These are phyloP conservation scores for Leccinum sublutescens DNA, from an alignment of 768 basidiomycete species.

Conservation along the genomic window DNA sequence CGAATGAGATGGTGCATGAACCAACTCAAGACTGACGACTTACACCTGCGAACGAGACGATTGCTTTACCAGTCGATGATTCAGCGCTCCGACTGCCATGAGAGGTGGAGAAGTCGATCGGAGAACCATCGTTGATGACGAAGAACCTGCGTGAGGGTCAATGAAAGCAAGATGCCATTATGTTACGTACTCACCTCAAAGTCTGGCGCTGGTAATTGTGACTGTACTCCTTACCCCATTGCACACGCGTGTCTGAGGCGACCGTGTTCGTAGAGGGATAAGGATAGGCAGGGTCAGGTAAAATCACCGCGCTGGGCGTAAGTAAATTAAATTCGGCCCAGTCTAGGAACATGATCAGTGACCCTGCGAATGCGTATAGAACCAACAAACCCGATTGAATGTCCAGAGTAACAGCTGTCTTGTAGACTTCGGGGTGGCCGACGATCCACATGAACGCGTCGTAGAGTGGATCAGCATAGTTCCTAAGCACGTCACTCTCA, in stretches of 20 bases:
- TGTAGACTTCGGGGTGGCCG: not conserved
- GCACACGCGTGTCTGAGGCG: not conserved
- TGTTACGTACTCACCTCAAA: not conserved
- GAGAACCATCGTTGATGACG: not conserved
- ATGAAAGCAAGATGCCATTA: not conserved
- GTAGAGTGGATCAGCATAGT: not conserved
- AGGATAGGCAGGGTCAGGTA: not conserved
- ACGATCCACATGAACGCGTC: not conserved
- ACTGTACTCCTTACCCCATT: not conserved
- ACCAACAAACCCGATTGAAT: not conserved
- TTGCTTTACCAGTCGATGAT: too few species aligned
- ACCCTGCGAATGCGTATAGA: not conserved
- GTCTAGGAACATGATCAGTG: not conserved
- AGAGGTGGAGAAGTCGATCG: too few species aligned
- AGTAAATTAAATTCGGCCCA: not conserved
- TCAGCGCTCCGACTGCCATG: too few species aligned
- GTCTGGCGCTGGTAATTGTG: not conserved
- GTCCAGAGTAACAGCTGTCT: not conserved
- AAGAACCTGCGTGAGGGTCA: not conserved
- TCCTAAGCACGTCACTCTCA: not conserved
- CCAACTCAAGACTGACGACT: too few species aligned
- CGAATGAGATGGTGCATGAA: too few species aligned
- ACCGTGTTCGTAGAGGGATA: not conserved
- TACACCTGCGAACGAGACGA: too few species aligned
- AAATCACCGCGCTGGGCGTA: not conserved